Percentiles rank a stretch among this genome's conserved stretches.
Evolutionary conservation across 495 filamentous ascomycete genomes (phyloP).

Genomic region (Penicillium odoratum): DNA sequence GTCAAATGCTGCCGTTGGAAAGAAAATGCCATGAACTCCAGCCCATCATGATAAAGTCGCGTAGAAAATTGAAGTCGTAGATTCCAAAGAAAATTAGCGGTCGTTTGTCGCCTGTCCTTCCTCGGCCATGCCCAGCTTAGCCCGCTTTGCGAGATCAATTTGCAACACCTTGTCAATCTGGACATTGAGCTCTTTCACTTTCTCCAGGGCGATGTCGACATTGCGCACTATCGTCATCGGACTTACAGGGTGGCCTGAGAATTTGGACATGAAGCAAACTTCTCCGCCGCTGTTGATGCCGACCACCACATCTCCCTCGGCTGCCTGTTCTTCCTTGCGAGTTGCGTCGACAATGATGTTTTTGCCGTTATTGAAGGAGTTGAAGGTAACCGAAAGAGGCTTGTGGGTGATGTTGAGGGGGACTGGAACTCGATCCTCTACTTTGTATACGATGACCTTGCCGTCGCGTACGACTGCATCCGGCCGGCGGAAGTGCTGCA

Average conservation of each 20-base stretch:
- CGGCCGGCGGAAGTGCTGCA: constrained; percentile 86
- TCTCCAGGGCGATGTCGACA: constrained; percentile 64
- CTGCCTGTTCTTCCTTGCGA: constrained; percentile 79
- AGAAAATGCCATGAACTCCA: constrained; percentile 23
- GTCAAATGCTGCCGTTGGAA: constrained; percentile 1
- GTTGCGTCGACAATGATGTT: constrained; percentile 74
- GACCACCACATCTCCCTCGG: constrained; percentile 80
- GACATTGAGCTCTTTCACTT: constrained; percentile 74
- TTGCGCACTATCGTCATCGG: constrained; percentile 73
- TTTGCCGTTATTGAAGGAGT: constrained; percentile 70
- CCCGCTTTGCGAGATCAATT: constrained; percentile 71
- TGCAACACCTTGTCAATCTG: constrained; percentile 70
- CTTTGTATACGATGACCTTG: constrained; percentile 73
- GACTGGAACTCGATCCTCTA: constrained; percentile 86
- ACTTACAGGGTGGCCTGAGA: constrained; percentile 77
- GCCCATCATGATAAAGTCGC: constrained; percentile 26
- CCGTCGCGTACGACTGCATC: constrained; percentile 84
- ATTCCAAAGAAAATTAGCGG: constrained; percentile 23
- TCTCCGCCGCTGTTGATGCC: constrained; percentile 88
- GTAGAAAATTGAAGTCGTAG: constrained; percentile 17
- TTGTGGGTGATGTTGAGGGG: constrained; percentile 85
- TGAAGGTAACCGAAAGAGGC: constrained; percentile 84
- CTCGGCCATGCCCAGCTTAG: constrained; percentile 71
- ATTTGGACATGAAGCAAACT: constrained; percentile 87
- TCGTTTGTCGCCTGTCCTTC: constrained; percentile 86